Conservation (phyloP, 2,329 filamentous ascomycete species). For the Neocatenulostroma microsporum region DNA sequence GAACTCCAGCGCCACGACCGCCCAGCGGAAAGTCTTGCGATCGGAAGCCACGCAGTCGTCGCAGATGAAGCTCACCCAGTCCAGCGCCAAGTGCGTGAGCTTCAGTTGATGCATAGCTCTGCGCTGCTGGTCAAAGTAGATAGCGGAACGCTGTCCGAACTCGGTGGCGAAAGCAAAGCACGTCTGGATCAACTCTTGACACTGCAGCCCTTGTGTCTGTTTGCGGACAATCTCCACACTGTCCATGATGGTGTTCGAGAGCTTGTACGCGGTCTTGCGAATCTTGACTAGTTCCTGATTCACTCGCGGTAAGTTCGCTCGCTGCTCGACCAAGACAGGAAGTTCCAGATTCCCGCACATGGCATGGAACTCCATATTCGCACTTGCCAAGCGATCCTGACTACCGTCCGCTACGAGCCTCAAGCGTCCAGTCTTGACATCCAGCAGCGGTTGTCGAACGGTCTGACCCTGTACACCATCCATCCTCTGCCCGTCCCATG, state of each 20-base stretch:
- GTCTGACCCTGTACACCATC: constrained; percentile 47
- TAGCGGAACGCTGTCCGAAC: constrained; percentile 87
- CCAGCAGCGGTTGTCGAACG: constrained; percentile 69
- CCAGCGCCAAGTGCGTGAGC: constrained; percentile 81
- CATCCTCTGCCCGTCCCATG: constrained; percentile 68
- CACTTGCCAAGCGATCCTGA: constrained; percentile 66
- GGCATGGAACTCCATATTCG: constrained; percentile 71
- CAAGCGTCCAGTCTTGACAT: constrained; percentile 78
- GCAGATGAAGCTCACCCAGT: constrained; percentile 97
- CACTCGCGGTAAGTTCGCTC: constrained; percentile 88
- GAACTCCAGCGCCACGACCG: constrained; percentile 89
- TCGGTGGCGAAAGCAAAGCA: constrained; percentile 99
- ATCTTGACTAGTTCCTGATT: constrained; percentile 88
- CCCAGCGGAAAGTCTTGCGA: constrained; percentile 94
- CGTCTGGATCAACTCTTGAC: constrained; percentile 92
- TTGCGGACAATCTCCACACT: constrained; percentile 87
- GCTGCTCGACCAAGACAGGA: constrained; percentile 81
- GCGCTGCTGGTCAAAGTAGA: constrained; percentile 92
- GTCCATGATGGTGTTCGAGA: constrained; percentile 98
- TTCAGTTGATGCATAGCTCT: constrained; percentile 97
- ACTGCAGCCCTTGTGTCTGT: constrained; percentile 72
- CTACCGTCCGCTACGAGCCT: constrained; percentile 85
- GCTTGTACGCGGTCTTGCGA: constrained; percentile 88
- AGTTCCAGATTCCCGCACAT: constrained; percentile 77
- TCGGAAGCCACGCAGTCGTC: constrained; percentile 94